Evolutionary conservation across 345 rosid species (phyloP), one percentile per base, ranked within the genome.

Genomic region (Hypericum perforatum): DNA sequence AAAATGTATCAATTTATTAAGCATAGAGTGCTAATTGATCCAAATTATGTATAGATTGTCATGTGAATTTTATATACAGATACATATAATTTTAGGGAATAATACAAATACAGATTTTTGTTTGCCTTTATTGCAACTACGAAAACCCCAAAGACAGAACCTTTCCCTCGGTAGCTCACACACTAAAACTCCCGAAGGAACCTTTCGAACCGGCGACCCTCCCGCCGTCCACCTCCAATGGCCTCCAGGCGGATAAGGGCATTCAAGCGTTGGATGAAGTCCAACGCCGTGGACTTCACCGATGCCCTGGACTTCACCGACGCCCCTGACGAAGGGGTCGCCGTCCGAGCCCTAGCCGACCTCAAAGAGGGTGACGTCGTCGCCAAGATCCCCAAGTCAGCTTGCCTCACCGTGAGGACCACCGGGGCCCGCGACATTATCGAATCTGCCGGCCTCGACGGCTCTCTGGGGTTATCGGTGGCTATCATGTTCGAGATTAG

Each of bases 221-320:
- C 32, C 32, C 32, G 32, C 32, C 32, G 32, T 22, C 32, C 32
- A 22, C 32, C 32, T 11, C 42, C 39, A 8, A 12, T n/a, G 15
- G 14, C 43, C 47, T 7, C 39, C 64, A 77, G 97, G 81, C 81
- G 91, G 41, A 22, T 86, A 72, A 77, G 91, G 65, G 85, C 82
- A 43, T 86, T 90, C 82, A 82, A 77, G 76, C 69, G 89, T 59
- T 90, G 97, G 97, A 90, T 86, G 95, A 77, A 49, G 56, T 75
- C 78, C 5, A 78, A 73, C 11, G 85, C 86, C 53, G 41, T 90
- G 32, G 73, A 78, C 29, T 82, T 68, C 62, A 46, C 65, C 57
- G 85, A 76, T 11, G 69, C 77, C 4, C 71, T 90, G 22, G 54
- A 68, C 43, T 68, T 90, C 62, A 53, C 62, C 9, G 85, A 80